phyloP scores from a whole-genome alignment of 1,139 yeast species.

The Saccharomyces pastorianus region DNA sequence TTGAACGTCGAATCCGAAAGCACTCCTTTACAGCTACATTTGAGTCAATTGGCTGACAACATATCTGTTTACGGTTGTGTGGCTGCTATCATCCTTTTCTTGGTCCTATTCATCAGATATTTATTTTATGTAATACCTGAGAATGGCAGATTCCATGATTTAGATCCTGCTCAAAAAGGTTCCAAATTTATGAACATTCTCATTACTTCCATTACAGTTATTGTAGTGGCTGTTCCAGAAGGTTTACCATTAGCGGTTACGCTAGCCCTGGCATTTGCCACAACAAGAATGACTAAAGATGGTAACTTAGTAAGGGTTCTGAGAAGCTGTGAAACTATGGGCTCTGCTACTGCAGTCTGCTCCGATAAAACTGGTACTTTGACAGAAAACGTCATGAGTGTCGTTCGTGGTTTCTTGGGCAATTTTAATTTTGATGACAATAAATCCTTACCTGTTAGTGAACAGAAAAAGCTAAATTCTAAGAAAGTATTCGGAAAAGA shows the following conservation, averaged over 20 bases:
- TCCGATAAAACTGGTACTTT: constrained; percentile 96
- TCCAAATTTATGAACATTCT: constrained; percentile 74
- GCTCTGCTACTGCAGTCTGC: constrained; percentile 94
- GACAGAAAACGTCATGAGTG: constrained; percentile 87
- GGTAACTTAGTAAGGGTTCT: constrained; percentile 92
- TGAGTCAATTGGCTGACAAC: constrained; percentile 79
- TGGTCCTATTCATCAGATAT: constrained; percentile 72
- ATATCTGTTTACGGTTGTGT: constrained; percentile 88
- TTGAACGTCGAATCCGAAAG: constrained; percentile 65
- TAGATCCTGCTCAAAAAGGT: constrained; percentile 69
- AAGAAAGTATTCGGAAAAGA: constrained; percentile 15
- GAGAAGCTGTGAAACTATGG: constrained; percentile 96
- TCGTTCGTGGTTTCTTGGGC: constrained; percentile 68
- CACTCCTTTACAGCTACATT: constrained; percentile 83
- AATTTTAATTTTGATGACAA: constrained; percentile 31
- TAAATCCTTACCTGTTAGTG: constrained; percentile 9
- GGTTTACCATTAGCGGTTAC: constrained; percentile 96
- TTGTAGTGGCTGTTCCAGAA: constrained; percentile 97
- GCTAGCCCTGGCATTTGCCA: constrained; percentile 91
- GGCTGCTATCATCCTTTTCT: constrained; percentile 70
- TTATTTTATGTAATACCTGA: constrained; percentile 52
- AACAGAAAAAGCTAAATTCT: constrained; percentile 32
- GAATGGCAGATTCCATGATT: constrained; percentile 38
- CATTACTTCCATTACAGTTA: constrained; percentile 83
- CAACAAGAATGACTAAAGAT: constrained; percentile 95